phyloP scores from a whole-genome alignment of 1,284 basidiomycete genomes.

The Caloboletus firmus region DNA sequence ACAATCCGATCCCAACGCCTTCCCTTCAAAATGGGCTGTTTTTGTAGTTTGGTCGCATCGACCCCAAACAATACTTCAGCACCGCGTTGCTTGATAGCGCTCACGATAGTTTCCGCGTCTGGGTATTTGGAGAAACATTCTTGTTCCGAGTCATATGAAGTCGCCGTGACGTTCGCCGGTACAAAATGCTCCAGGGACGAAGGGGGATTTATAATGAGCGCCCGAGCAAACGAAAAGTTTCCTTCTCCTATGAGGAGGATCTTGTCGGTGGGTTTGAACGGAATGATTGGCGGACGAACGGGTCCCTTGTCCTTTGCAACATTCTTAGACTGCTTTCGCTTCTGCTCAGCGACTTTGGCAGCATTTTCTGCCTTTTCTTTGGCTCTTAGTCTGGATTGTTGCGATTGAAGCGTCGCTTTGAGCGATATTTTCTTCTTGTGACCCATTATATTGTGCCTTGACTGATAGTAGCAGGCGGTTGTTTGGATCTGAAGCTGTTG shows the following conservation, averaged over 20 bases:
- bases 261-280: slow-evolving; percentile 73
- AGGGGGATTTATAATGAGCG: slow-evolving; percentile 63
- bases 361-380: slow-evolving; percentile 52
- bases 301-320: slow-evolving; percentile 32
- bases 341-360: slow-evolving; percentile 50
- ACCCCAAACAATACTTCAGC: slow-evolving; percentile 79
- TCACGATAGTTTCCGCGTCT: slow-evolving; percentile 67
- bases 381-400: slow-evolving; percentile 64
- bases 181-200: slow-evolving; percentile 54
- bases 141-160: slow-evolving; percentile 81
- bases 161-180: slow-evolving; percentile 76
- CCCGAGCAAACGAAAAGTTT: slow-evolving; percentile 90
- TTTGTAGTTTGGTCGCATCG: slow-evolving; percentile 81
- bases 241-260: slow-evolving; percentile 94
- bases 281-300: slow-evolving; percentile 53
- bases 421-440: slow-evolving; percentile 54
- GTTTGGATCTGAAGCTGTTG: slow-evolving; percentile 40
- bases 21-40: slow-evolving; percentile 52
- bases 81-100: slow-evolving; percentile 55
- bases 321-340: slow-evolving; percentile 37
- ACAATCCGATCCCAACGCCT: slow-evolving; percentile 77
- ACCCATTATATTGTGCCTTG: slow-evolving; percentile 30
- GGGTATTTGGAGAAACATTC: slow-evolving; percentile 86
- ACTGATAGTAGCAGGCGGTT: slow-evolving; percentile 17
- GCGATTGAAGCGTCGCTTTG: slow-evolving; percentile 64